These are phyloP conservation scores for Penicillium daleae DNA, from an alignment of 495 filamentous ascomycete species.

Conservation along the genomic window DNA sequence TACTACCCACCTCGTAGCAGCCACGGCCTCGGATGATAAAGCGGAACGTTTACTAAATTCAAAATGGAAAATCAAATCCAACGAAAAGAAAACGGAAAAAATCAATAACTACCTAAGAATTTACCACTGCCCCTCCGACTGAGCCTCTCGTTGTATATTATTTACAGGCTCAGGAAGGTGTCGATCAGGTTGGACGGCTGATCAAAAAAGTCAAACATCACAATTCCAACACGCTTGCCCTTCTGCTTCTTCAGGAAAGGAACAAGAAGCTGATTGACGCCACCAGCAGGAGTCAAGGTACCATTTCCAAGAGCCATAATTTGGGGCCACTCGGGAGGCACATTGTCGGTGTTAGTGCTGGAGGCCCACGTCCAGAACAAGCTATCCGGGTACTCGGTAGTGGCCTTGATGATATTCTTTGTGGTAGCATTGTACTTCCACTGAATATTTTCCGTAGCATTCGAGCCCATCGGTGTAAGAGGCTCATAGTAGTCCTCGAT, in stretches of 20 bases:
- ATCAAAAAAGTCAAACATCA: slow-evolving; percentile 56
- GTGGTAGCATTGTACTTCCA: slow-evolving; percentile 47
- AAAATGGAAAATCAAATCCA: no score
- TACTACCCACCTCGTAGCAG: no score
- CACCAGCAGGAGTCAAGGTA: slow-evolving; percentile 39
- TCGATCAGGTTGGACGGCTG: slow-evolving; percentile 23
- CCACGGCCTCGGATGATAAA: no score
- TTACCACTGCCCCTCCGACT: neutral
- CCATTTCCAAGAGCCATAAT: slow-evolving; percentile 55
- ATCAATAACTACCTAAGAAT: no score
- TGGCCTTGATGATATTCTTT: slow-evolving; percentile 36
- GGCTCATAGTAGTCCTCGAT: slow-evolving; percentile 51
- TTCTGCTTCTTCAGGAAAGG: slow-evolving; percentile 28
- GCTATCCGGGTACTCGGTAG: slow-evolving; percentile 30
- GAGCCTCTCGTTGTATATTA: neutral
- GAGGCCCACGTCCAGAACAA: slow-evolving; percentile 57
- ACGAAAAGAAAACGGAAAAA: no score
- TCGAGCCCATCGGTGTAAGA: slow-evolving; percentile 26
- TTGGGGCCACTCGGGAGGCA: slow-evolving; percentile 46
- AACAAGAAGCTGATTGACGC: slow-evolving; percentile 39
- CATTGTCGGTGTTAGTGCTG: slow-evolving; percentile 45
- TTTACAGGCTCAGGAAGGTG: slow-evolving; percentile 19
- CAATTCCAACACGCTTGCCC: slow-evolving; percentile 39
- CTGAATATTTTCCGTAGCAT: slow-evolving; percentile 39
- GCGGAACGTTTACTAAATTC: no score